phyloP scores from a whole-genome alignment of 345 rosid genomes.

The Boechera retrofracta region DNA sequence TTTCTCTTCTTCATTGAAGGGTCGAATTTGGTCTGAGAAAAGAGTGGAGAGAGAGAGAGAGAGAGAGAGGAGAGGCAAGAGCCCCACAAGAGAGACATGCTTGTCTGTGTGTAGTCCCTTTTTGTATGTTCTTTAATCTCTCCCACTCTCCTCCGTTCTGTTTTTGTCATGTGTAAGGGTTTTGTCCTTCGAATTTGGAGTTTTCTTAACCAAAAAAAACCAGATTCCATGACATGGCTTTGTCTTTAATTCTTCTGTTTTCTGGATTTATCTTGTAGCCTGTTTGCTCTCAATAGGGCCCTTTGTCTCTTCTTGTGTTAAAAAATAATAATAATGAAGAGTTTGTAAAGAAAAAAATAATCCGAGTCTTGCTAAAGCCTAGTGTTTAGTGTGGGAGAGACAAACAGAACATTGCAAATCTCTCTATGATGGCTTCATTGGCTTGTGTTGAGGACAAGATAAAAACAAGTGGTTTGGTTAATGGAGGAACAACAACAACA shows the following conservation, averaged over 20 bases:
- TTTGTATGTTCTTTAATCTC: constrained; percentile 45
- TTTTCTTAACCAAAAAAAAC: constrained; percentile 28
- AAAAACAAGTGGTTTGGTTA: constrained; percentile 53
- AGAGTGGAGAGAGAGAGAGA: constrained; percentile 31
- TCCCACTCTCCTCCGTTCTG: constrained; percentile 33
- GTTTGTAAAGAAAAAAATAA: constrained; percentile 20
- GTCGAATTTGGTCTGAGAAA: constrained; percentile 57
- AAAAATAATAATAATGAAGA: background rate
- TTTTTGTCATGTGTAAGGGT: constrained; percentile 49
- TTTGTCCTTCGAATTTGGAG: constrained; percentile 69
- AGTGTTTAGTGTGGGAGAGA: constrained; percentile 36
- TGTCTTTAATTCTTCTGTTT: constrained; percentile 43
- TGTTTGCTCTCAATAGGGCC: constrained; percentile 33
- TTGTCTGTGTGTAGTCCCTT: constrained; percentile 52
- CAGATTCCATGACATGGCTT: constrained; percentile 52
- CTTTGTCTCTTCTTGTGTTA: constrained; percentile 26
- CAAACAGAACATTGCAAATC: constrained; percentile 8
- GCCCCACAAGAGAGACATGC: constrained; percentile 58
- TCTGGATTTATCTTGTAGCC: constrained; percentile 34
- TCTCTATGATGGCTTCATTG: constrained; percentile 53
- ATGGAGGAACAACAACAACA: constrained; percentile 43
- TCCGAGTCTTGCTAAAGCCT: constrained; percentile 21
- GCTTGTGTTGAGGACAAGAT: constrained; percentile 69
- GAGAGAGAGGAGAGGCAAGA: constrained; percentile 31
- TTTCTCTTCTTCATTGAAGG: constrained; percentile 53